phyloP scores from a whole-genome alignment of 495 filamentous ascomycete species.

The Penicillium lividum region DNA sequence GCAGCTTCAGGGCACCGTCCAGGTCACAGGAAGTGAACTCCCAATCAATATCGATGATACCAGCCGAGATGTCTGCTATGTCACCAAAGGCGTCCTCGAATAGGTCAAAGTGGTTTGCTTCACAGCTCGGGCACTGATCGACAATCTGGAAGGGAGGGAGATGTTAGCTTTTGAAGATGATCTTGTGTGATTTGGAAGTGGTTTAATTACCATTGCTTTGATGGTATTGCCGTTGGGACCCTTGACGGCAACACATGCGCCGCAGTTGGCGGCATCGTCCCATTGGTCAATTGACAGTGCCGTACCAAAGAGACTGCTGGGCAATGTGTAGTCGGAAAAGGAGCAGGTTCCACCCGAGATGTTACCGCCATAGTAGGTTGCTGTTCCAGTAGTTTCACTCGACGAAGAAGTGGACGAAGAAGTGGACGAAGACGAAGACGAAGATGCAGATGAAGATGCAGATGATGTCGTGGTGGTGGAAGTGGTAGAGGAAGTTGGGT shows the following conservation, averaged over 20 bases:
- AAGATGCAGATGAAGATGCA: constrained; percentile 5
- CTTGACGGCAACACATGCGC: constrained; percentile 57
- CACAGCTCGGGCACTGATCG: constrained; percentile 61
- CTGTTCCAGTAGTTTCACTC: constrained; percentile 31
- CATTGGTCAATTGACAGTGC: constrained; percentile 54
- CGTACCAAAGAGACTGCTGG: constrained; percentile 53
- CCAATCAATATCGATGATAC: constrained; percentile 58
- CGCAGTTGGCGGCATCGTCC: constrained; percentile 54
- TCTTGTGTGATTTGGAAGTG: constrained; percentile 5
- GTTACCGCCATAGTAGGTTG: constrained; percentile 60
- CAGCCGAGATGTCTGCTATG: constrained; percentile 45
- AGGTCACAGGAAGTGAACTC: constrained; percentile 53
- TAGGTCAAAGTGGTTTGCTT: constrained; percentile 58
- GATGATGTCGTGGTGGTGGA: constrained; percentile 7
- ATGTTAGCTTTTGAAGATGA: not conserved
- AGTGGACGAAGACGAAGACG: constrained; percentile 6
- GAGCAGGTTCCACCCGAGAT: constrained; percentile 58
- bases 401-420: constrained; percentile 15
- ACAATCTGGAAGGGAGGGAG: constrained; percentile 44
- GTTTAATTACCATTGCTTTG: constrained; percentile 58
- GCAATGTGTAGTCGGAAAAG: constrained; percentile 59
- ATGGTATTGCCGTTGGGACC: constrained; percentile 56
- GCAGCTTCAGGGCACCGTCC: constrained; percentile 49
- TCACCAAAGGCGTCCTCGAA: constrained; percentile 56
- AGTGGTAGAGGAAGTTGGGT: constrained; percentile 13